A percentile compares a stretch with the other conserved stretches of the same genome.
phyloP scores from a whole-genome alignment of 805 yeast genomes.

The Barnettozyma pratensis region DNA sequence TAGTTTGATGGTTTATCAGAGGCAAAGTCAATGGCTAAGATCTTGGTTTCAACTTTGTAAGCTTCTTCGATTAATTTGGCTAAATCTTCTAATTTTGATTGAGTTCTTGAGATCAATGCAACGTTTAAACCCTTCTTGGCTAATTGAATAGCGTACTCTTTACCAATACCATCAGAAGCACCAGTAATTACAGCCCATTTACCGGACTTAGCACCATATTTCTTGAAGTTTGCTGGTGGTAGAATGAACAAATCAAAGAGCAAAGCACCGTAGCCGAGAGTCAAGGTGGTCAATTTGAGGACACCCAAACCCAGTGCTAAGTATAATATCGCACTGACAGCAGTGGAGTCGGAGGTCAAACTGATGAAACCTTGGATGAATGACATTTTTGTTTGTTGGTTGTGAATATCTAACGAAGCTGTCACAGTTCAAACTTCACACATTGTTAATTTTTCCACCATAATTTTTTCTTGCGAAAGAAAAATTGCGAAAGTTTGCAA shows the following conservation, averaged over 20 bases:
- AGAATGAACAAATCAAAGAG: slow-evolving; percentile 58
- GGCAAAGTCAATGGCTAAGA: slow-evolving; percentile 76
- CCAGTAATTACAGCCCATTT: slow-evolving; percentile 97
- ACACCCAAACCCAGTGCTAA: slow-evolving; percentile 56
- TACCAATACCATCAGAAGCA: slow-evolving; percentile 96
- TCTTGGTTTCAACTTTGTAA: slow-evolving; percentile 57
- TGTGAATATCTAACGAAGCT: too few relatives aligned
- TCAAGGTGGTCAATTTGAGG: slow-evolving; percentile 45
- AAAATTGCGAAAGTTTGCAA: too few relatives aligned
- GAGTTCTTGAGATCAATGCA: slow-evolving; percentile 79
- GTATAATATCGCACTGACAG: slow-evolving; percentile 27
- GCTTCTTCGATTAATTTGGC: slow-evolving; percentile 57
- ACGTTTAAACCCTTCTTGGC: slow-evolving; percentile 83
- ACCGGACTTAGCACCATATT: slow-evolving; percentile 70
- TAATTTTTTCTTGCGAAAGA: too few relatives aligned
- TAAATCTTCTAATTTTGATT: slow-evolving; percentile 62
- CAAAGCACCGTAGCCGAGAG: slow-evolving; percentile 47
- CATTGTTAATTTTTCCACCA: too few relatives aligned
- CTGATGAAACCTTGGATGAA: slow-evolving; percentile 10
- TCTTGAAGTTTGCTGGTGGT: slow-evolving; percentile 51
- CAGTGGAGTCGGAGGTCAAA: slow-evolving; percentile 6
- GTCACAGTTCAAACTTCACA: too few relatives aligned
- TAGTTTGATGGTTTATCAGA: slow-evolving; percentile 57
- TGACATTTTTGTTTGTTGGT: slow-evolving; percentile 8
- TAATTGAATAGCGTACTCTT: slow-evolving; percentile 81